Conservation (phyloP, 2,329 filamentous ascomycete species). For the Beauveria bassiana region DNA sequence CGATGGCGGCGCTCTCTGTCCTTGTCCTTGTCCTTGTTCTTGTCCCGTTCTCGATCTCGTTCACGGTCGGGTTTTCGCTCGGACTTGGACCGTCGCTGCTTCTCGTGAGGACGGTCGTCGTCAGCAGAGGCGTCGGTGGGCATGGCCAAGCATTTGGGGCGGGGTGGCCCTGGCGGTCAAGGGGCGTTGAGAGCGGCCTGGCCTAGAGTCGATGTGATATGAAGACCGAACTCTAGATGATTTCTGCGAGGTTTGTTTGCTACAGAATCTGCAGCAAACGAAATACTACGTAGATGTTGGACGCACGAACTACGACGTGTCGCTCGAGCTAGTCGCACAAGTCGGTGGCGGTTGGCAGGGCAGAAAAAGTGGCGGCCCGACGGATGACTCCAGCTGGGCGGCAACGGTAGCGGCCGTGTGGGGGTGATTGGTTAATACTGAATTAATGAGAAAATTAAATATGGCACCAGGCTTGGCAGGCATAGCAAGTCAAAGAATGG, state of each 20-base stretch:
- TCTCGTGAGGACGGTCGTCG: constrained; percentile 32
- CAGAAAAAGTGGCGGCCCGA: constrained; percentile 11
- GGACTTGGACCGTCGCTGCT: constrained; percentile 30
- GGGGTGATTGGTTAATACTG: neutral
- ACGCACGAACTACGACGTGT: neutral
- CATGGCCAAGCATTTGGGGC: constrained; percentile 23
- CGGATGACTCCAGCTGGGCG: constrained; percentile 9
- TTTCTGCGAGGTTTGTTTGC: neutral
- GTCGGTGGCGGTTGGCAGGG: constrained; percentile 10
- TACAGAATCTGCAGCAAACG: neutral
- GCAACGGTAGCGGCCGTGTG: constrained; percentile 11
- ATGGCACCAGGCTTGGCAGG: neutral
- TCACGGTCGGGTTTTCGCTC: constrained; percentile 29
- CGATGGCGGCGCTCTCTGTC: constrained; percentile 30
- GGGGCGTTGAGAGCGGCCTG: neutral
- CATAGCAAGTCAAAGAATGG: neutral
- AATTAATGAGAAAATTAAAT: neutral
- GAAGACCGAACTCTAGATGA: too few relatives aligned
- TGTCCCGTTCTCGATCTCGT: constrained; percentile 22
- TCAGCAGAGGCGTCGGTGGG: constrained; percentile 29
- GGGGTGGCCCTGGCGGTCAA: neutral
- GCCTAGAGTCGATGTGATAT: neutral
- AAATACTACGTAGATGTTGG: neutral
- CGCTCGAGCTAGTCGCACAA: neutral
- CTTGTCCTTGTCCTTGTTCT: constrained; percentile 22